Evolutionary conservation across 2,329 filamentous ascomycete genomes (phyloP).

Genomic region (Colletotrichum eremochloae): DNA sequence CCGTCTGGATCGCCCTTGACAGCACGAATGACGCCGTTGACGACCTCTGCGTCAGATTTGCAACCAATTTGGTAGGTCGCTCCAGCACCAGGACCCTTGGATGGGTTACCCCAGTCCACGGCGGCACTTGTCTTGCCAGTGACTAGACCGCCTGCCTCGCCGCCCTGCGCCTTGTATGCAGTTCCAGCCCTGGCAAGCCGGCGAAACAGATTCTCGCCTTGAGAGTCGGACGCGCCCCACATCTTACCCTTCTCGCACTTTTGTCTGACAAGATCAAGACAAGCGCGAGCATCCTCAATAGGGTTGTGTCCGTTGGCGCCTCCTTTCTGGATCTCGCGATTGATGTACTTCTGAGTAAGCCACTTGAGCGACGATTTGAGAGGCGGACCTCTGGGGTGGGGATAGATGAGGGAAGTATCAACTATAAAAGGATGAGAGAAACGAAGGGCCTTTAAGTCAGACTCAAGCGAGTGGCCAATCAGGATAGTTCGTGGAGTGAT

Average conservation of each 20-base stretch:
- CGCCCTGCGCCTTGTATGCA: slow-evolving; percentile 72
- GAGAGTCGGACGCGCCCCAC: slow-evolving; percentile 86
- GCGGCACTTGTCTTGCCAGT: slow-evolving; percentile 77
- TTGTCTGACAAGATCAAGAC: slow-evolving; percentile 91
- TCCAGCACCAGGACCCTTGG: slow-evolving; percentile 67
- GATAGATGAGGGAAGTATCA: slow-evolving; percentile 91
- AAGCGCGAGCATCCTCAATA: slow-evolving; percentile 91
- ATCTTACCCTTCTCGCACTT: slow-evolving; percentile 93
- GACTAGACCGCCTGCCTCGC: slow-evolving; percentile 65
- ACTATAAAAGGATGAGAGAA: slow-evolving; percentile 93
- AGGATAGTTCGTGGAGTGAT: slow-evolving; percentile 81
- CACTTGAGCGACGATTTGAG: slow-evolving; percentile 93
- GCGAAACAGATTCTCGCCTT: slow-evolving; percentile 90
- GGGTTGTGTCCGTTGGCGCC: slow-evolving; percentile 86
- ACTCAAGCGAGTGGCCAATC: slow-evolving; percentile 85
- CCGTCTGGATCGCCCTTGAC: slow-evolving; percentile 71
- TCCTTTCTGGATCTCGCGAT: slow-evolving; percentile 88
- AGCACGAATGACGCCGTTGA: slow-evolving; percentile 67
- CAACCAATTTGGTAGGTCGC: slow-evolving; percentile 71
- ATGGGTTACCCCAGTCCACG: slow-evolving; percentile 90
- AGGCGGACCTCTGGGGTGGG: slow-evolving; percentile 89
- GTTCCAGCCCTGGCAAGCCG: slow-evolving; percentile 77
- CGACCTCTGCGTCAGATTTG: slow-evolving; percentile 70
- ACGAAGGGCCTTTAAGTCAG: slow-evolving; percentile 85
- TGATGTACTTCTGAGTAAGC: slow-evolving; percentile 87